Conservation (phyloP, 805 yeast species). For the Zygosaccharomyces bisporus region DNA sequence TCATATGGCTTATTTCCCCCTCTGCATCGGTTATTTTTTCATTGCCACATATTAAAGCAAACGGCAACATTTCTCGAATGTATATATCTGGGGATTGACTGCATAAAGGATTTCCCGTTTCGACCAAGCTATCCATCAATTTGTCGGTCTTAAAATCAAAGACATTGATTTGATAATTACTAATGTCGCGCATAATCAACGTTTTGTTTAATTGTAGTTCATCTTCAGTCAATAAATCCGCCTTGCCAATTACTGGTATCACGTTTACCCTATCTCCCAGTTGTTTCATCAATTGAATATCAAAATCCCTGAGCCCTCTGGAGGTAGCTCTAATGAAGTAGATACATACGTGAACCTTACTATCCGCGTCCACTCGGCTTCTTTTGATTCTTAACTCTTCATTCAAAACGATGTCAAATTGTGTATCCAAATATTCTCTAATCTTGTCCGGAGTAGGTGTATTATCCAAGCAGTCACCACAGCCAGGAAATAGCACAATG, state of each 20-base stretch:
- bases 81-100: constrained; percentile 27
- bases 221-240: constrained; percentile 68
- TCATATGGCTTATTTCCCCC: constrained; percentile 42
- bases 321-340: constrained; percentile 69
- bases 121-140: constrained; percentile 23
- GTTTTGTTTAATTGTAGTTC: constrained; percentile 57
- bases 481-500: constrained; percentile 67
- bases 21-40: constrained; percentile 26
- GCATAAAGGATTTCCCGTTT: constrained; percentile 28
- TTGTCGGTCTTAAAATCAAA: constrained; percentile 71
- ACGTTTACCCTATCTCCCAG: constrained; percentile 73
- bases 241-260: constrained; percentile 75
- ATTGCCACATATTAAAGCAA: constrained; percentile 62
- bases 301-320: constrained; percentile 44
- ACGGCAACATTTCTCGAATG: constrained; percentile 52
- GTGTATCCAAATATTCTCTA: constrained; percentile 59
- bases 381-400: constrained; percentile 74
- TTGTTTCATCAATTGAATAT: constrained; percentile 64
- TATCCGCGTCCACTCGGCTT: constrained; percentile 70
- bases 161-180: constrained; percentile 53
- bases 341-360: constrained; percentile 71
- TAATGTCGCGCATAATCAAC: constrained; percentile 53
- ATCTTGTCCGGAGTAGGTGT: constrained; percentile 47
- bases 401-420: constrained; percentile 65
- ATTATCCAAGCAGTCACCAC: constrained; percentile 72